phyloP scores from a whole-genome alignment of 148 eudicot species.

The Tetragonia tetragonoides region DNA sequence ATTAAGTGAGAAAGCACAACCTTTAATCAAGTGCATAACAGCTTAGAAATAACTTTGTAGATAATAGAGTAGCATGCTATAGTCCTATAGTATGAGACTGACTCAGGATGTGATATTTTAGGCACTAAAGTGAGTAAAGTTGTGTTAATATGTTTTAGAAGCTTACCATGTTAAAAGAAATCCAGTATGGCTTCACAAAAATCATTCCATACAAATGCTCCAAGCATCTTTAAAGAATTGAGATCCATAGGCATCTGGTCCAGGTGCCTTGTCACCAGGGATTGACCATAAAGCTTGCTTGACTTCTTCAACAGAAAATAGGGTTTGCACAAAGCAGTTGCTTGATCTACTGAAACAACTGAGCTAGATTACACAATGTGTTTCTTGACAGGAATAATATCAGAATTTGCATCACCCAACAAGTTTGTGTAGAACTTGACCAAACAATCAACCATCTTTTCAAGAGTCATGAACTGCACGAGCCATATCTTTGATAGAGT shows the following conservation, averaged over 20 bases:
- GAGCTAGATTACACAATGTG: neutral
- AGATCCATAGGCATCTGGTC: neutral
- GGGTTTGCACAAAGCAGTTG: neutral
- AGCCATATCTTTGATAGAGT: neutral
- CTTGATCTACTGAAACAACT: neutral
- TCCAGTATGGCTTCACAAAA: neutral
- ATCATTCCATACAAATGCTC: neutral
- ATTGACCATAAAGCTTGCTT: neutral
- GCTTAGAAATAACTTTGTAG: neutral
- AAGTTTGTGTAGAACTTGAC: neutral
- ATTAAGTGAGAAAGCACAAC: neutral
- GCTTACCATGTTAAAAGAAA: neutral
- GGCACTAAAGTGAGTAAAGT: neutral
- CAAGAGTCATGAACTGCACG: neutral
- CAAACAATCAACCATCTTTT: neutral
- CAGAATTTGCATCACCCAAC: neutral
- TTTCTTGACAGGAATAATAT: neutral
- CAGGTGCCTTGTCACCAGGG: neutral
- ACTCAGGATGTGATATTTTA: neutral
- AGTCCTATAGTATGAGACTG: neutral
- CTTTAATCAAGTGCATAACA: neutral
- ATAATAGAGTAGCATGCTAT: neutral
- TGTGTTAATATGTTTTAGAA: neutral
- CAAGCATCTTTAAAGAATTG: neutral
- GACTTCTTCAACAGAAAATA: neutral